phyloP scores from a whole-genome alignment of 2,329 filamentous ascomycete species.

The Ceratocystis papillata region DNA sequence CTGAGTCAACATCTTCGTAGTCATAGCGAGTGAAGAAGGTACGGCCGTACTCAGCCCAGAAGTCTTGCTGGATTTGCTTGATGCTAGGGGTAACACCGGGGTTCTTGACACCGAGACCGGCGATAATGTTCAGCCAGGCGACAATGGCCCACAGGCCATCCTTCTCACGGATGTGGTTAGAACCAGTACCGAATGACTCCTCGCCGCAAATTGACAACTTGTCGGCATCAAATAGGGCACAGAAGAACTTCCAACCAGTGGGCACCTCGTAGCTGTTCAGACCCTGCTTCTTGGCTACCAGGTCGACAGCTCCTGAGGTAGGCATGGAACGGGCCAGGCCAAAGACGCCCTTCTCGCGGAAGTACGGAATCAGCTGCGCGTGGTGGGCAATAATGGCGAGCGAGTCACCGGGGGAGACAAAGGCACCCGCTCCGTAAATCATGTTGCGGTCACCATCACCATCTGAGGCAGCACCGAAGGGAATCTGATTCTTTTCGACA shows the following conservation, averaged over 20 bases:
- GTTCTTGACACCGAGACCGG: constrained; percentile 75
- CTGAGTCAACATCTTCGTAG: constrained; percentile 88
- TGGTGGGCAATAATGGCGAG: constrained; percentile 97
- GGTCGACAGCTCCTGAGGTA: constrained; percentile 86
- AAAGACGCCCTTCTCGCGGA: constrained; percentile 93
- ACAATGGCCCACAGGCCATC: constrained; percentile 96
- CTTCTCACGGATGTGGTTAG: constrained; percentile 98
- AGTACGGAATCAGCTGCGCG: constrained; percentile 92
- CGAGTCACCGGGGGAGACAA: constrained; percentile 94
- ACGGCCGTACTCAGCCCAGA: constrained; percentile 92
- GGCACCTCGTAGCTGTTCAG: constrained; percentile 92
- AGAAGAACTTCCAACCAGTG: constrained; percentile 99
- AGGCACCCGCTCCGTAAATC: constrained; percentile 96
- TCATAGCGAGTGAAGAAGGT: constrained; percentile 99
- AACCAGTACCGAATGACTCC: constrained; percentile 95
- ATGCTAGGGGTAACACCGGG: constrained; percentile 78
- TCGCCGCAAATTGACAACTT: constrained; percentile 98
- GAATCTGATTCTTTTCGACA: constrained; percentile 82
- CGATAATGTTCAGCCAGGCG: constrained; percentile 98
- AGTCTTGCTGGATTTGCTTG: constrained; percentile 89
- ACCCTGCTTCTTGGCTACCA: constrained; percentile 89
- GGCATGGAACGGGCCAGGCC: constrained; percentile 96
- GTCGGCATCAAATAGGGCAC: constrained; percentile 82
- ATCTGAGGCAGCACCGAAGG: constrained; percentile 92
- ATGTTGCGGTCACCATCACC: constrained; percentile 99